A percentile compares a stretch with the other conserved stretches of the same genome.
These are phyloP conservation scores for Leptographium wingfieldii DNA, from an alignment of 2,329 filamentous ascomycete genomes.

Conservation along the genomic window DNA sequence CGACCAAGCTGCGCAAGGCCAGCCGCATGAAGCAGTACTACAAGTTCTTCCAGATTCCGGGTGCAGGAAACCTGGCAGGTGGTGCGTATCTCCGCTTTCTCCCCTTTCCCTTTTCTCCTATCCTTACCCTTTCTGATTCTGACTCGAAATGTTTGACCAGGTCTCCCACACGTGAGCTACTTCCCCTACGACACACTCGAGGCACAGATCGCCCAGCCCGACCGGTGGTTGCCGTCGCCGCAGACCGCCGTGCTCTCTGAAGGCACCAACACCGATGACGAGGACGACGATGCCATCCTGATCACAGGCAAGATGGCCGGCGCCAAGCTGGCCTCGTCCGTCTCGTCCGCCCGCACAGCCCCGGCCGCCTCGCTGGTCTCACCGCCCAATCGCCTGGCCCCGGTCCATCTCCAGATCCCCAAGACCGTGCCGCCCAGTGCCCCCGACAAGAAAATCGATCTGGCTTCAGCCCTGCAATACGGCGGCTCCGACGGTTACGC, in stretches of 20 bases:
- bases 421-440: conserved; percentile 43
- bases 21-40: conserved; percentile 72
- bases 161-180: conserved; percentile 66
- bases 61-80: conserved; percentile 49
- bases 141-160: conserved; percentile 27
- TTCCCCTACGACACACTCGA: conserved; percentile 90
- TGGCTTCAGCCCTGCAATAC: conserved; percentile 76
- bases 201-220: conserved; percentile 60
- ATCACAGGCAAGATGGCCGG: conserved; percentile 21
- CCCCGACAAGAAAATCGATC: conserved; percentile 58
- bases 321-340: conserved; percentile 4
- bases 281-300: conserved; percentile 25
- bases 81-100: conserved; percentile 28
- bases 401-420: conserved; percentile 55
- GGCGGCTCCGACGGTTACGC: conserved; percentile 73
- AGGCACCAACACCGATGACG: conserved; percentile 19
- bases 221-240: conserved; percentile 60
- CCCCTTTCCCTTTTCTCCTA: background rate
- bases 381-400: conserved; percentile 15
- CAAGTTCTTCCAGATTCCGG: conserved; percentile 62
- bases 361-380: conserved; percentile 10
- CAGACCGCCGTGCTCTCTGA: conserved; percentile 38
- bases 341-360: conserved; percentile 13
- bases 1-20: conserved; percentile 49
- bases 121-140: background rate